A percentile compares a stretch with the other conserved stretches of the same genome.
Conservation (phyloP, 345 rosid species). For the Eucalyptus lansdowneana region DNA sequence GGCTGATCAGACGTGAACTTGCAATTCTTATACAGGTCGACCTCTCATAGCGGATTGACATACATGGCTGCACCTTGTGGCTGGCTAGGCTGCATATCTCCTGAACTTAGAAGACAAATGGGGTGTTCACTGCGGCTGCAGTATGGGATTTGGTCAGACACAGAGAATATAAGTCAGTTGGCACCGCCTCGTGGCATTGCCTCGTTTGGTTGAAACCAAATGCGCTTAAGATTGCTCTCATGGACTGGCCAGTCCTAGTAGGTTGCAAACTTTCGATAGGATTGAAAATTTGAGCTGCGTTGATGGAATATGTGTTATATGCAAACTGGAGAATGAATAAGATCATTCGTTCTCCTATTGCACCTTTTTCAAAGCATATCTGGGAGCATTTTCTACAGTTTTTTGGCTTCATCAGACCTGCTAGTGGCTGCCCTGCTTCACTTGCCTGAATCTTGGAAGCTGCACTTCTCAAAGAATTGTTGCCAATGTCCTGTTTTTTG, state of each 20-base stretch:
- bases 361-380: background rate
- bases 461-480: background rate
- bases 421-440: background rate
- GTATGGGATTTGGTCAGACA: background rate
- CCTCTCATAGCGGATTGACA: background rate
- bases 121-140: background rate
- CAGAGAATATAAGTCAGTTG: fast-evolving
- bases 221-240: background rate
- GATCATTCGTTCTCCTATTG: background rate
- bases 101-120: background rate
- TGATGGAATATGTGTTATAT: background rate
- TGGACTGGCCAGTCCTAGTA: background rate
- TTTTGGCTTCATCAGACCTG: background rate
- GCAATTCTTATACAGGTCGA: background rate
- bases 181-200: background rate
- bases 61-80: background rate
- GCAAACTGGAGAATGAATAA: background rate
- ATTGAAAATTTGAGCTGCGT: background rate
- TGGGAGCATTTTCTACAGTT: background rate
- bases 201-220: background rate
- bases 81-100: background rate
- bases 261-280: background rate
- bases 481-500: background rate
- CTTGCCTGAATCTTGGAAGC: background rate
- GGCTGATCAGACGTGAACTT: background rate